Evolutionary conservation across 805 yeast genomes (phyloP).

Genomic region (Starmerella etchellsii): DNA sequence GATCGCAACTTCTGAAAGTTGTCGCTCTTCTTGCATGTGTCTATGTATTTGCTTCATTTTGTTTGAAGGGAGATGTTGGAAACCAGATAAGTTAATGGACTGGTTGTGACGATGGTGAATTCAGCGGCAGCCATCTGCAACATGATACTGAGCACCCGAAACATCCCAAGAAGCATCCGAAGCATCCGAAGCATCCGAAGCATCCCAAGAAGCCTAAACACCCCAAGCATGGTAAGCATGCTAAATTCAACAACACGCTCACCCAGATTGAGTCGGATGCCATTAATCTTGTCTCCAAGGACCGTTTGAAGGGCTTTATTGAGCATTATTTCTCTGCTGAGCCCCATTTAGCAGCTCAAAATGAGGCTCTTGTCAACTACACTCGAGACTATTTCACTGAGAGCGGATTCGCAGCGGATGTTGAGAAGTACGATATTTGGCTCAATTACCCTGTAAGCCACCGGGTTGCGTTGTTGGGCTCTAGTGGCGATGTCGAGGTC

Average conservation of each 20-base stretch:
- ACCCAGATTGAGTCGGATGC: background rate
- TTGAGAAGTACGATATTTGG: slow-evolving; percentile 50
- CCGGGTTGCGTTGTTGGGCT: slow-evolving; percentile 34
- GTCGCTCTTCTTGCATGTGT: too few relatives aligned
- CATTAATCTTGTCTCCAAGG: slow-evolving; percentile 9
- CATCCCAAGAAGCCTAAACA: background rate
- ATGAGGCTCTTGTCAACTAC: slow-evolving; percentile 36
- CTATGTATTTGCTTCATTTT: too few relatives aligned
- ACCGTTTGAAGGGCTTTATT: slow-evolving; percentile 10
- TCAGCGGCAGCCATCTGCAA: too few relatives aligned
- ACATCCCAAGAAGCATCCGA: slow-evolving; percentile 3
- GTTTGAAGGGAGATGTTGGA: too few relatives aligned
- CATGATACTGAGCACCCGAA: background rate
- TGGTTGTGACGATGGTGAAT: too few relatives aligned
- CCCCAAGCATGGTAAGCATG: background rate
- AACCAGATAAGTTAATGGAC: too few relatives aligned
- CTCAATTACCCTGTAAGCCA: slow-evolving; percentile 51
- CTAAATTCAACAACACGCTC: background rate
- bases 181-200: slow-evolving; percentile 1
- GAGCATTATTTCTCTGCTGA: slow-evolving; percentile 22
- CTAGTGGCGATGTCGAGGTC: slow-evolving; percentile 28
- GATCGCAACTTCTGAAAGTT: too few relatives aligned
- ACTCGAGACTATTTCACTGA: slow-evolving; percentile 45
- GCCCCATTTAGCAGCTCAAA: slow-evolving; percentile 30
- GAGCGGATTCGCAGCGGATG: slow-evolving; percentile 42